These are phyloP conservation scores for Coniochaeta sp. DNA, from an alignment of 2,329 filamentous ascomycete species.

Conservation along the genomic window DNA sequence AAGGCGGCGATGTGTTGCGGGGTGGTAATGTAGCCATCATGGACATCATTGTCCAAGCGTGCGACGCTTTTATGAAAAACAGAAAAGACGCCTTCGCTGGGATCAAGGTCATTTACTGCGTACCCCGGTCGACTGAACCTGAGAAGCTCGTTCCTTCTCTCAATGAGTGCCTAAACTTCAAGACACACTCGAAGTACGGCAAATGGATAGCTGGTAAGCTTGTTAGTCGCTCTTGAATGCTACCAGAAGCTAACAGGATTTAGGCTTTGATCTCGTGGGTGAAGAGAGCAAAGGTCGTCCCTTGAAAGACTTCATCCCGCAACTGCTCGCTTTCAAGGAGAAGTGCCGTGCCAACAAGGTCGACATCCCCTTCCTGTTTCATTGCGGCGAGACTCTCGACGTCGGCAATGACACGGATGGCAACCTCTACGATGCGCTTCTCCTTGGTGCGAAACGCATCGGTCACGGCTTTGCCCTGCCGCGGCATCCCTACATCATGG, in stretches of 20 bases:
- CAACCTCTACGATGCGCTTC: slow-evolving; percentile 62
- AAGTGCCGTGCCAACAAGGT: slow-evolving; percentile 39
- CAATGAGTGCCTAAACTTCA: slow-evolving; percentile 55
- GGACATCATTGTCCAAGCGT: slow-evolving; percentile 49
- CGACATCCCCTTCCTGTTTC: slow-evolving; percentile 66
- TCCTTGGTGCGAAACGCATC: slow-evolving; percentile 61
- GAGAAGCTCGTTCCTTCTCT: slow-evolving; percentile 43
- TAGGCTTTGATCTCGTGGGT: slow-evolving; percentile 64
- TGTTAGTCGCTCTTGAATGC: neutral
- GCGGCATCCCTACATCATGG: slow-evolving; percentile 59
- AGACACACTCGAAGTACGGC: slow-evolving; percentile 38
- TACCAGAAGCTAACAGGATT: neutral
- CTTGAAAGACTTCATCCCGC: slow-evolving; percentile 44
- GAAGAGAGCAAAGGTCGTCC: slow-evolving; percentile 58
- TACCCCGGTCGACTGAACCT: slow-evolving; percentile 51
- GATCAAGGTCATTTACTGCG: slow-evolving; percentile 66
- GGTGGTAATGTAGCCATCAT: too few relatives aligned
- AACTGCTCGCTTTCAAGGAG: slow-evolving; percentile 50
- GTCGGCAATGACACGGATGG: slow-evolving; percentile 56
- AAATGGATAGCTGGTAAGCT: slow-evolving; percentile 56
- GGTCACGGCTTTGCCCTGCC: slow-evolving; percentile 67
- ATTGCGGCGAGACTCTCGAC: slow-evolving; percentile 69
- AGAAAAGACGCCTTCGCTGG: slow-evolving; percentile 46
- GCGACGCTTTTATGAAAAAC: too few relatives aligned
- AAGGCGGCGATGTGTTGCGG: too few relatives aligned